Base-by-base conservation (phyloP, 805 yeast species). In the Suhomyces sp. region DNA sequence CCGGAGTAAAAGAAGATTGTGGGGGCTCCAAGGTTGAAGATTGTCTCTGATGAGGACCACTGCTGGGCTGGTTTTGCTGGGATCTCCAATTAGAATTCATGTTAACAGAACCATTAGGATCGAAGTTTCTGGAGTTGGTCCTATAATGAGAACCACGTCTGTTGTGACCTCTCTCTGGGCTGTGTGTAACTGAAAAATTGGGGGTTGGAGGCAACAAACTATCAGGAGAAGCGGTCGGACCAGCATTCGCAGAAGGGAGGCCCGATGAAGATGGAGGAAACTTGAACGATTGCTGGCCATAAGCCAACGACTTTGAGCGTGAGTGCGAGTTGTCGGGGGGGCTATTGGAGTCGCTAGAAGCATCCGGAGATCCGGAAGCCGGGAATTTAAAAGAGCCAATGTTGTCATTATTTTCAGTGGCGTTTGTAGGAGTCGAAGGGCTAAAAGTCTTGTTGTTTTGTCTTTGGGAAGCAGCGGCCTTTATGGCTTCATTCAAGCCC, bases 401-500 rank as follows among this genome's bases (percentile, higher is more conserved):
- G 22, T 50, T 48, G 15, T 55, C 64, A n/a, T 54, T 50, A 17
- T 58, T 4, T 63, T 63, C 19, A 22, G 54, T 46, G 33, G 53
- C 13, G 27, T 58, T 49, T 5, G 67, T 59, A 5, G 68, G 61
- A 10, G 54, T 44, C 8, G 70, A 54, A 33, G 74, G 72, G 49
- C 69, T 65, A 48, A 70, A 66, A 23, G 68, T 63, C 58, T 71
- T 61, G 57, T 75, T 75, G 36, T 67, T 65, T 54, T 72, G 76
- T 68, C 91, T 80, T 66, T 90, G 94, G 59, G 85, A 86, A 4
- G 97, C 97, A n/a, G 99, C 99, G 6, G 97, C 97, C 60, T 86
- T 86, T 62, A 89, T 91, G 10, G 98, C 98, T 71, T 93, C 99
- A 50, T 85, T 85, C 53, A 93, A 77, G 2, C 96, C 97, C 54